phyloP scores from a whole-genome alignment of 805 yeast species.

The Yamadazyma endophytica region DNA sequence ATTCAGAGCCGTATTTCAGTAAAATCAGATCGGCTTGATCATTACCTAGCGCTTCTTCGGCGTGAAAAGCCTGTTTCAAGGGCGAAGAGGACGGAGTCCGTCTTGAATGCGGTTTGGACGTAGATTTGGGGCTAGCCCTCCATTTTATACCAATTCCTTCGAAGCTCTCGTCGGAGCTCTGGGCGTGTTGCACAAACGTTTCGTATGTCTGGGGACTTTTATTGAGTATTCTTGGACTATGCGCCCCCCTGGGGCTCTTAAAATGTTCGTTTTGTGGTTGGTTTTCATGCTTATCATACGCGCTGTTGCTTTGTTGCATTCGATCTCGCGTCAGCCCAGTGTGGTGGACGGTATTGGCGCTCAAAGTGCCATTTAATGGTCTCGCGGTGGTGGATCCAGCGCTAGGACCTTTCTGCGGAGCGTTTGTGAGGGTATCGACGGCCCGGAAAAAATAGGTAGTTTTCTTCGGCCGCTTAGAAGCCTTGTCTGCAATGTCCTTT shows the following conservation, averaged over 20 bases:
- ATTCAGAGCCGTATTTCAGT: constrained; percentile 39
- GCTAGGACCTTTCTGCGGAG: not conserved
- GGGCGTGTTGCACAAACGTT: no score
- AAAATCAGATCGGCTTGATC: constrained; percentile 36
- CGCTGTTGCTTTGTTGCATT: no score
- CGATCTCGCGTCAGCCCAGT: no score
- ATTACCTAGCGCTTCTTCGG: constrained; percentile 17
- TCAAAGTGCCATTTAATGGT: no score
- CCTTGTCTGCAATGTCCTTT: no score
- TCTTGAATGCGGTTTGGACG: constrained; percentile 7
- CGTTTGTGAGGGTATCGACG: constrained; percentile 22
- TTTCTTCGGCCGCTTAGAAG: no score
- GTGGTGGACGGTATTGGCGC: no score
- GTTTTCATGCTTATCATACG: no score
- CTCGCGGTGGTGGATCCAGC: not conserved
- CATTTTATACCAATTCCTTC: constrained; percentile 38
- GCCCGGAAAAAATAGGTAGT: constrained; percentile 35
- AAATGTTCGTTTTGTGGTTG: no score
- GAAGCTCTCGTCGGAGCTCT: constrained; percentile 41
- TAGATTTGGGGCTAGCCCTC: constrained; percentile 36
- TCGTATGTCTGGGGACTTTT: no score
- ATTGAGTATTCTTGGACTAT: no score
- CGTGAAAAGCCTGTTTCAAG: constrained; percentile 11
- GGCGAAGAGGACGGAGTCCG: constrained; percentile 44
- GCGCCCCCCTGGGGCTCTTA: no score